These are phyloP conservation scores for Pythium sp. DNA, from an alignment of 352 stramenopile species.

Conservation along the genomic window DNA sequence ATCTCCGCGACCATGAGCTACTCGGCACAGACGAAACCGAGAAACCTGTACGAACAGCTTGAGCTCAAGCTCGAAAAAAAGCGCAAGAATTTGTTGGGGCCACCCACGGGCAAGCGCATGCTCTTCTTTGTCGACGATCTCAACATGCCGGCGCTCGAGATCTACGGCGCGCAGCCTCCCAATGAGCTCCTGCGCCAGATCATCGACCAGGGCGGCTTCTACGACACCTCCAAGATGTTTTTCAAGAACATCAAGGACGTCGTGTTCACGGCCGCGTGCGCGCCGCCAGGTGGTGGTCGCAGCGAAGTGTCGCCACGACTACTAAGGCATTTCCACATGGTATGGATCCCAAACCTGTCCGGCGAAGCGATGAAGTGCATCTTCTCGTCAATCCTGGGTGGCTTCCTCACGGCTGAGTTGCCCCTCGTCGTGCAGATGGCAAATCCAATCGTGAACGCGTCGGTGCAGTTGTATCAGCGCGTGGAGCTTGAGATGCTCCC, in stretches of 20 bases:
- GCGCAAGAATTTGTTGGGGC: slow-evolving; percentile 76
- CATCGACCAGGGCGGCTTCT: slow-evolving; percentile 88
- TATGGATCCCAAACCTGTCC: slow-evolving; percentile 89
- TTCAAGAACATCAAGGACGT: slow-evolving; percentile 91
- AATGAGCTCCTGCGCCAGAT: slow-evolving; percentile 91
- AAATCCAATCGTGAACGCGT: slow-evolving; percentile 80
- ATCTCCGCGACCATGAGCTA: slow-evolving; percentile 88
- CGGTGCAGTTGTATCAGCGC: slow-evolving; percentile 84
- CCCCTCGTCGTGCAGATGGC: slow-evolving; percentile 74
- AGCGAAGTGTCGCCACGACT: slow-evolving; percentile 86
- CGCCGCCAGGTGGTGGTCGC: slow-evolving; percentile 81
- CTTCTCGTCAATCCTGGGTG: slow-evolving; percentile 88
- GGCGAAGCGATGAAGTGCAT: slow-evolving; percentile 85
- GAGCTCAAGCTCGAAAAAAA: slow-evolving; percentile 85
- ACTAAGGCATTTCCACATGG: slow-evolving; percentile 89
- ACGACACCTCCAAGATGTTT: slow-evolving; percentile 93
- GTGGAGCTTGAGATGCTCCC: slow-evolving; percentile 89
- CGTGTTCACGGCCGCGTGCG: slow-evolving; percentile 80
- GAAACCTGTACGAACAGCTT: slow-evolving; percentile 82
- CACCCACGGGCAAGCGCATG: slow-evolving; percentile 75
- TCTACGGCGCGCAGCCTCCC: slow-evolving; percentile 91
- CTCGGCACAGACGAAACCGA: slow-evolving; percentile 85
- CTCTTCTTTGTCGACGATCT: slow-evolving; percentile 91
- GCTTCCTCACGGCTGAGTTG: slow-evolving; percentile 75
- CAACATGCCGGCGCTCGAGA: slow-evolving; percentile 92